Percentiles rank a stretch among this genome's conserved stretches.
phyloP scores from a whole-genome alignment of 805 yeast species.

The Spathaspora hagerdaliae region DNA sequence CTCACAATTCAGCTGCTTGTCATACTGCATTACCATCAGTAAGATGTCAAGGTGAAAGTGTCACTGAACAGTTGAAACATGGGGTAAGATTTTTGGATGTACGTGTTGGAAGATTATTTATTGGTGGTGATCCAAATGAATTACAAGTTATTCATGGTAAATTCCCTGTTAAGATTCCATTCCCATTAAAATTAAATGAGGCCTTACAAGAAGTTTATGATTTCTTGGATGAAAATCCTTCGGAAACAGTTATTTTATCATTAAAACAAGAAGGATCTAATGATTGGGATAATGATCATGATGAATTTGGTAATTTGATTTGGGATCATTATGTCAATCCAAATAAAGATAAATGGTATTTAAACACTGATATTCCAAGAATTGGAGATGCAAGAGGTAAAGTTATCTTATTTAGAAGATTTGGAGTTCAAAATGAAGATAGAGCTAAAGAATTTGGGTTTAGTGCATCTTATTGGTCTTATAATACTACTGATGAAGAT shows the following conservation, averaged over 20 bases:
- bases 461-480: constrained; percentile 63
- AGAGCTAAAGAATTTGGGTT: constrained; percentile 51
- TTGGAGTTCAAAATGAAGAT: constrained; percentile 53
- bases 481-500: constrained; percentile 64
- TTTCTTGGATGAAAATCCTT: constrained; percentile 47
- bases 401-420: constrained; percentile 62
- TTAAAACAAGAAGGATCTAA: constrained; percentile 73
- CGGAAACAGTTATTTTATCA: constrained; percentile 64
- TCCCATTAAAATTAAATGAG: constrained; percentile 49
- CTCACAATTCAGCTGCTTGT: constrained; percentile 78
- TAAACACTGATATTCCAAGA: constrained; percentile 52
- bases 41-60: constrained; percentile 64
- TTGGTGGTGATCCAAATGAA: constrained; percentile 46
- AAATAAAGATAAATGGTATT: constrained; percentile 55
- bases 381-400: constrained; percentile 66
- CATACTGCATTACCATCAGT: constrained; percentile 71
- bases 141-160: constrained; percentile 71
- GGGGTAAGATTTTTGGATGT: constrained; percentile 78
- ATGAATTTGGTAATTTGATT: constrained; percentile 61
- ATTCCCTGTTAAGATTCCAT: constrained; percentile 64
- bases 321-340: constrained; percentile 54
- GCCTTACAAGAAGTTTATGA: constrained; percentile 55
- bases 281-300: constrained; percentile 57
- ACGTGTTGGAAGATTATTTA: constrained; percentile 56
- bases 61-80: constrained; percentile 58